These are phyloP conservation scores for Lodderomyces pseudojiufengensis DNA, from an alignment of 1,139 yeast genomes.

Conservation along the genomic window DNA sequence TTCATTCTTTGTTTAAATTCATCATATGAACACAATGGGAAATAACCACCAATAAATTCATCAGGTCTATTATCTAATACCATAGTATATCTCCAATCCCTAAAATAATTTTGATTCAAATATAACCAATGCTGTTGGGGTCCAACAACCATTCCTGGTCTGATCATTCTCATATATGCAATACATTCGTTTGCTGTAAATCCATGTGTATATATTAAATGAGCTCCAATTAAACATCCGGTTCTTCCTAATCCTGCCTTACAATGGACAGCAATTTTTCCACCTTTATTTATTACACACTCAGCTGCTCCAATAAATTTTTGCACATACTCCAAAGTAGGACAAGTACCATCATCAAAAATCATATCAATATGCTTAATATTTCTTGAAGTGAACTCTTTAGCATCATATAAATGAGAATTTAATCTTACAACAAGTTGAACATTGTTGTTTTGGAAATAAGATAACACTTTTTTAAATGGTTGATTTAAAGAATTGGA, in stretches of 20 bases:
- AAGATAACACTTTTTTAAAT: conserved; percentile 74
- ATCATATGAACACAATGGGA: conserved; percentile 62
- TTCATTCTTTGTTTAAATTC: conserved; percentile 48
- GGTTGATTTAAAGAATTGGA: conserved; percentile 60
- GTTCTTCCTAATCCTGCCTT: conserved; percentile 98
- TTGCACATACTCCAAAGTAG: conserved; percentile 87
- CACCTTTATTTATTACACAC: conserved; percentile 76
- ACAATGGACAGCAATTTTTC: conserved; percentile 96
- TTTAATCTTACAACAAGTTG: conserved; percentile 88
- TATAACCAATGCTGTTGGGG: conserved; percentile 99
- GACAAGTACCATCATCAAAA: conserved; percentile 97
- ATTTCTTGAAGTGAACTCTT: conserved; percentile 76
- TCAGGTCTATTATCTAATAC: conserved; percentile 70
- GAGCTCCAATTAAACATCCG: conserved; percentile 96
- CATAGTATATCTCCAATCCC: conserved; percentile 96
- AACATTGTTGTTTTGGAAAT: conserved; percentile 68
- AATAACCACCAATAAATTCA: conserved; percentile 70
- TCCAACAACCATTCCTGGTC: conserved; percentile 99
- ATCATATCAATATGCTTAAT: conserved; percentile 92
- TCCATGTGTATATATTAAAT: conserved; percentile 90
- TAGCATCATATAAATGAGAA: conserved; percentile 82
- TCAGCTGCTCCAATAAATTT: conserved; percentile 94
- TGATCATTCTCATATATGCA: conserved; percentile 90
- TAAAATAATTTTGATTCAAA: conserved; percentile 89
- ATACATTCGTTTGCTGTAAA: conserved; percentile 96